Evolutionary conservation across 176 grass and related monocot species (phyloP).

Genomic region (Leersia perrieri): DNA sequence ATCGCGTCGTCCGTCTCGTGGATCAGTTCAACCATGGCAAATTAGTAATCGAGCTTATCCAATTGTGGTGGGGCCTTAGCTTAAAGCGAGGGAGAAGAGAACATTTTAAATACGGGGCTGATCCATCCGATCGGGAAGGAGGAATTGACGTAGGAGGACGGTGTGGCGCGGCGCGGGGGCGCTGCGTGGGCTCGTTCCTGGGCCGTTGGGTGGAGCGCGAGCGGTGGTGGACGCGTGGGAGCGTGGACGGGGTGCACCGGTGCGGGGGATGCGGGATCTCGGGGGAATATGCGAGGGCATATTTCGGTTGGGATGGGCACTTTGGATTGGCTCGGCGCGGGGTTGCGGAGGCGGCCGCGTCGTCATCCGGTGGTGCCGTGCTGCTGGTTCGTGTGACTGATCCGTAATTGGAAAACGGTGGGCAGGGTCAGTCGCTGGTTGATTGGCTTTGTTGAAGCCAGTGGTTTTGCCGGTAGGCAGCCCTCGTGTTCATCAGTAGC

Average conservation of each 20-base stretch:
- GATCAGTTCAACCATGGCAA: not conserved
- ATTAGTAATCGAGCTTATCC: not conserved
- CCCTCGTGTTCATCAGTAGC: too few species aligned
- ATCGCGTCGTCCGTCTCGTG: not conserved
- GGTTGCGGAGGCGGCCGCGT: slow-evolving; percentile 1
- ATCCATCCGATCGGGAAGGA: not conserved
- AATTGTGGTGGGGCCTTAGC: not conserved
- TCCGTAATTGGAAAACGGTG: not conserved
- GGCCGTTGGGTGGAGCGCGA: slow-evolving; percentile 25
- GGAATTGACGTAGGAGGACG: not conserved
- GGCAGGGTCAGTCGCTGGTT: too few species aligned
- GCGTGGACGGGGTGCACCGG: not conserved
- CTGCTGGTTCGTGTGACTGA: not conserved
- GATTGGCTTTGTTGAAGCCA: too few species aligned
- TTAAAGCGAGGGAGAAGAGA: not conserved
- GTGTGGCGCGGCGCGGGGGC: not conserved
- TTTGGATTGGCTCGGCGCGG: not conserved
- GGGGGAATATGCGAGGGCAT: slow-evolving; percentile 48
- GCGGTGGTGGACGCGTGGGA: not conserved
- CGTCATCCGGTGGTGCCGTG: not conserved
- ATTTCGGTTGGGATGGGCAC: slow-evolving; percentile 18
- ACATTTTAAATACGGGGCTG: slow-evolving; percentile 35
- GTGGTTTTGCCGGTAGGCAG: too few species aligned
- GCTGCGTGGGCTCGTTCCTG: not conserved
- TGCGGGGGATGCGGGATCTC: slow-evolving; percentile 29